Conservation (phyloP, 352 stramenopile genomes). For the Phytopythium boreale region DNA sequence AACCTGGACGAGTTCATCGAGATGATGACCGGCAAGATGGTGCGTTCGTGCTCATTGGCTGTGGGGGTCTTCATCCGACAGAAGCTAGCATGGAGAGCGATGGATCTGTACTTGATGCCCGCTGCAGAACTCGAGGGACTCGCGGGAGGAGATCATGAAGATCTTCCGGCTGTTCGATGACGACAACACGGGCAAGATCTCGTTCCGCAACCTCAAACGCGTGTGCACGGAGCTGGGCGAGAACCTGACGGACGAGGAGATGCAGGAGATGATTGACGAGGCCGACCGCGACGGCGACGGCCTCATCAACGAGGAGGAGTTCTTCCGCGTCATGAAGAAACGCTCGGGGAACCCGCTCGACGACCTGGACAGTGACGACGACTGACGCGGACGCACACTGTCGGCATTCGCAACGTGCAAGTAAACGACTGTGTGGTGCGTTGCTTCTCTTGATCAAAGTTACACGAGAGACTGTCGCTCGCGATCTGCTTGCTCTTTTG, state of each 20-base stretch:
- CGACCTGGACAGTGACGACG: slow-evolving; percentile 89
- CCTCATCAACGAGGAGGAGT: slow-evolving; percentile 94
- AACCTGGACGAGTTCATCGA: slow-evolving; percentile 94
- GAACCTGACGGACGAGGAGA: slow-evolving; percentile 72
- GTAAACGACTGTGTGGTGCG: background rate
- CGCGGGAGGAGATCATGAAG: slow-evolving; percentile 91
- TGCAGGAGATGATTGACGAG: slow-evolving; percentile 96
- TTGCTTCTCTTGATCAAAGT: background rate
- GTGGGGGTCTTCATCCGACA: too few relatives aligned
- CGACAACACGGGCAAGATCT: slow-evolving; percentile 93
- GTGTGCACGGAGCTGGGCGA: slow-evolving; percentile 85
- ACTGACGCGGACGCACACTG: slow-evolving; percentile 30
- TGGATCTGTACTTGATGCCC: too few relatives aligned
- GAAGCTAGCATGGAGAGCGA: background rate
- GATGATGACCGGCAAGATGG: slow-evolving; percentile 94
- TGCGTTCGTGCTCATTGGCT: slow-evolving; percentile 10
- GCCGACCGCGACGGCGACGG: slow-evolving; percentile 92
- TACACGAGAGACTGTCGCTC: background rate
- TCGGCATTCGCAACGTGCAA: background rate
- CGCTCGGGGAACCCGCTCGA: slow-evolving; percentile 91
- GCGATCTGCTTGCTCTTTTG: background rate
- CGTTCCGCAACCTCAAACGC: slow-evolving; percentile 93
- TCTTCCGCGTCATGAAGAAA: slow-evolving; percentile 96
- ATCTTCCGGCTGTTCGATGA: slow-evolving; percentile 97
- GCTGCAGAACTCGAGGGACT: slow-evolving; percentile 73